Percentiles rank a stretch among this genome's conserved stretches.
Conservation (phyloP, 2,329 filamentous ascomycete genomes). For the Colletotrichum coccodes region DNA sequence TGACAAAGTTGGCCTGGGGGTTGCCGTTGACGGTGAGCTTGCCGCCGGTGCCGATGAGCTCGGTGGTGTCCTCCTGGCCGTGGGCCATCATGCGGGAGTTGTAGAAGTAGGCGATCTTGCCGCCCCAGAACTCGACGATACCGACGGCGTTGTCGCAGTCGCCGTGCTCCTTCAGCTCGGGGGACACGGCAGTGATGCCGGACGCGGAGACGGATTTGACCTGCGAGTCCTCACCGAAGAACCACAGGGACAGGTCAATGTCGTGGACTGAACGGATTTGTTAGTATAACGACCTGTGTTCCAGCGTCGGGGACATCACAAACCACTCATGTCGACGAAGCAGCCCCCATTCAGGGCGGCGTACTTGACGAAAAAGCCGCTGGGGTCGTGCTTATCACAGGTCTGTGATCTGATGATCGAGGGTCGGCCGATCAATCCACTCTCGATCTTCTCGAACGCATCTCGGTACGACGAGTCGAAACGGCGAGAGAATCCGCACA, state of each 20-base stretch:
- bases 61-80: constrained; percentile 74
- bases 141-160: constrained; percentile 52
- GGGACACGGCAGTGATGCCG: constrained; percentile 44
- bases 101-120: constrained; percentile 73
- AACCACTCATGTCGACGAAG: constrained; percentile 65
- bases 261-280: background rate
- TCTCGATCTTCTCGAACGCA: constrained; percentile 61
- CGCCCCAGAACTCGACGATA: constrained; percentile 72
- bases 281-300: background rate
- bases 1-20: constrained; percentile 64
- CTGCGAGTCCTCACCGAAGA: constrained; percentile 43
- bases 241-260: constrained; percentile 44
- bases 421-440: constrained; percentile 67
- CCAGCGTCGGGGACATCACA: background rate
- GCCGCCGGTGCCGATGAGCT: constrained; percentile 74
- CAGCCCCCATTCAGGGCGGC: constrained; percentile 73
- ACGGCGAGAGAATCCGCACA: constrained; percentile 53
- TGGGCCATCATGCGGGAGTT: constrained; percentile 74
- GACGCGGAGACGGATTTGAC: constrained; percentile 44
- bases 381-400: constrained; percentile 72
- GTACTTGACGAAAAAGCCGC: constrained; percentile 75
- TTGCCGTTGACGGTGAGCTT: constrained; percentile 71
- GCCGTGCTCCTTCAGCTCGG: constrained; percentile 43
- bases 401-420: constrained; percentile 73
- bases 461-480: constrained; percentile 75